phyloP scores from a whole-genome alignment of 139 green algal genomes.

The Chlorella sorokiniana region DNA sequence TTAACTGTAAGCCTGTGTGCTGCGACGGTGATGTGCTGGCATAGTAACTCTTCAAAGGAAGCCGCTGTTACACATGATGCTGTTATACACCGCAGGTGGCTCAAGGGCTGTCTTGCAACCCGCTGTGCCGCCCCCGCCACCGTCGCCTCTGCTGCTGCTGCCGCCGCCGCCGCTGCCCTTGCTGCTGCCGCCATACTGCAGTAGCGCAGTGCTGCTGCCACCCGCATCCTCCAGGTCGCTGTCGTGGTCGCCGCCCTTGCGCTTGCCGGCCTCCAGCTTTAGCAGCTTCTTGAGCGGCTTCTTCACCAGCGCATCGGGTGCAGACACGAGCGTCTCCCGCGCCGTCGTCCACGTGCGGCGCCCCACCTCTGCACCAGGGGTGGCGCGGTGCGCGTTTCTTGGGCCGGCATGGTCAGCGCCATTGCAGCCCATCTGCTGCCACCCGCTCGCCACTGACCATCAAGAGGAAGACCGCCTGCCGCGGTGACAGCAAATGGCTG shows the following conservation, averaged over 20 bases:
- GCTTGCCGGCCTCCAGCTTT: background rate
- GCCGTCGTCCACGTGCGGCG: conserved; percentile 33
- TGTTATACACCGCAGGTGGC: background rate
- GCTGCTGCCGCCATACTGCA: background rate
- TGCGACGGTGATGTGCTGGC: background rate
- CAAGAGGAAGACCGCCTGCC: no score
- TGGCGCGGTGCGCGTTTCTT: background rate
- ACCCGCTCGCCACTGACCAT: no score
- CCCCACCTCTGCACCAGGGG: conserved; percentile 15
- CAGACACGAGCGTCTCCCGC: background rate
- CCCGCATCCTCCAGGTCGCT: background rate
- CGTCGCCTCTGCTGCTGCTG: background rate
- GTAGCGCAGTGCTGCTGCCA: background rate
- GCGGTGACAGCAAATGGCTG: no score
- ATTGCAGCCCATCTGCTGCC: no score
- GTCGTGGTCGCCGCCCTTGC: background rate
- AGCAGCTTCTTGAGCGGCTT: conserved; percentile 30
- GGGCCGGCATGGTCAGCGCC: no score
- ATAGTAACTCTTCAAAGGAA: background rate
- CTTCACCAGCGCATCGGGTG: conserved; percentile 5
- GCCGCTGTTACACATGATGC: background rate
- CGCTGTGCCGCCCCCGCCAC: background rate
- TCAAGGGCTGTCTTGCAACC: background rate
- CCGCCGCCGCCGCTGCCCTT: background rate
- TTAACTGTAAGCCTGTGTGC: background rate